Conservation (phyloP, 768 basidiomycete species). For the Lepiota subincarnata region DNA sequence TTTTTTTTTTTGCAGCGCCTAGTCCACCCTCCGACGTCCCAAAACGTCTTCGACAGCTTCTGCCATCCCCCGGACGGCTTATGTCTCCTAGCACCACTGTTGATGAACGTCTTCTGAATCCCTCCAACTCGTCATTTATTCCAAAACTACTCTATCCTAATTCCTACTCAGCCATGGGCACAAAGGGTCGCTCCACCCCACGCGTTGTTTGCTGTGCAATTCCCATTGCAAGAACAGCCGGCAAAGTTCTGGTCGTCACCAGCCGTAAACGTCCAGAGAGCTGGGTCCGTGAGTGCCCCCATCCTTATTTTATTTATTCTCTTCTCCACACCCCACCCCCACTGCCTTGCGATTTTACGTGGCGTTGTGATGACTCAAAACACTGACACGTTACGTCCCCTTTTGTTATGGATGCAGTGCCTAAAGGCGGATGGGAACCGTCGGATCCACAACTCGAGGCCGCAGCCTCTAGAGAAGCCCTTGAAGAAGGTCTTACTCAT, state of each 20-base stretch:
- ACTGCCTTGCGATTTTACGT: conserved; percentile 9
- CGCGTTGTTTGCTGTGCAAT: conserved; percentile 91
- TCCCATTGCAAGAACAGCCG: conserved; percentile 68
- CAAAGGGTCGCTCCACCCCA: conserved; percentile 76
- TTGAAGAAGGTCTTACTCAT: conserved; percentile 95
- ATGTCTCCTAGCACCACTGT: conserved; percentile 19
- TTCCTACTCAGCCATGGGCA: conserved; percentile 35
- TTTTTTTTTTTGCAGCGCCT: neutral
- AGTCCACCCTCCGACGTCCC: neutral
- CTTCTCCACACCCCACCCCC: conserved; percentile 3
- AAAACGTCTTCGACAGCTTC: conserved; percentile 16
- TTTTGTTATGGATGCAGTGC: conserved; percentile 46
- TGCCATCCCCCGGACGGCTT: conserved; percentile 20
- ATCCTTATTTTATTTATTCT: conserved; percentile 11
- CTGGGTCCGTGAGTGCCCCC: conserved; percentile 82
- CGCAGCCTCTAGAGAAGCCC: conserved; percentile 87
- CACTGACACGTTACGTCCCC: conserved; percentile 8
- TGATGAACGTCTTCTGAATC: conserved; percentile 27
- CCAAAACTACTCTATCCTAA: conserved; percentile 15
- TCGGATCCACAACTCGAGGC: conserved; percentile 78
- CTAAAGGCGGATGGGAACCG: conserved; percentile 91
- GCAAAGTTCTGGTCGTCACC: conserved; percentile 80
- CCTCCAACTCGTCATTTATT: conserved; percentile 14
- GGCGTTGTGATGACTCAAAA: conserved; percentile 8
- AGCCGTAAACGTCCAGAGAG: conserved; percentile 75